Evolutionary conservation across 345 rosid genomes (phyloP).

Genomic region (Dimocarpus longan): DNA sequence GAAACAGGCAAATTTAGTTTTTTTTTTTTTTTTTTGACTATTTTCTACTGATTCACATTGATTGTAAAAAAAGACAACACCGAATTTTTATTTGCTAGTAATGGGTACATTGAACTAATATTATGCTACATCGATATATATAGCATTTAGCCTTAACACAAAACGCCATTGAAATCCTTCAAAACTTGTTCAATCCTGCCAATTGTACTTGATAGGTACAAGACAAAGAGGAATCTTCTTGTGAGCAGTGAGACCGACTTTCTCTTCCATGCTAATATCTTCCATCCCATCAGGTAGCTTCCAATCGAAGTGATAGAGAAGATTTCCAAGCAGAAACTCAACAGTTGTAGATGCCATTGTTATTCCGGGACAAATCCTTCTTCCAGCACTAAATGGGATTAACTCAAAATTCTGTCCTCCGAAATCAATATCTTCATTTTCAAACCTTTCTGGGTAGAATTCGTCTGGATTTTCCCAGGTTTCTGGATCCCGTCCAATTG

Average conservation of each 20-base stretch:
- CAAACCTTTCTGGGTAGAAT: not conserved
- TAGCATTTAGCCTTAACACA: too few relatives aligned
- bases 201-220: not conserved
- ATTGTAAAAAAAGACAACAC: too few relatives aligned
- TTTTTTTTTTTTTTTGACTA: too few relatives aligned
- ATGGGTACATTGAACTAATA: too few relatives aligned
- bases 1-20: too few relatives aligned
- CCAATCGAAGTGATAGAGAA: not conserved
- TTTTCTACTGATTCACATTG: too few relatives aligned
- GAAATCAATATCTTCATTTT: not conserved
- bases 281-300: not conserved
- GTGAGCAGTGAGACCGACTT: not conserved
- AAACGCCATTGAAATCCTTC: too few relatives aligned
- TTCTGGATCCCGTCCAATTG: not conserved
- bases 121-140: too few relatives aligned
- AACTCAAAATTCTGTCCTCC: not conserved
- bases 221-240: conserved; percentile 6
- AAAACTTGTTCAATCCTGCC: not conserved
- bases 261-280: not conserved
- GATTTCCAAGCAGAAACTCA: not conserved
- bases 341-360: not conserved
- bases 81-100: too few relatives aligned
- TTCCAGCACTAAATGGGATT: not conserved
- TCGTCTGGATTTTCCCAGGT: not conserved
- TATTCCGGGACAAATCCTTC: not conserved